Base-by-base conservation (phyloP, 371 early-diverging fungal genomes). In the Circinella umbellata region DNA sequence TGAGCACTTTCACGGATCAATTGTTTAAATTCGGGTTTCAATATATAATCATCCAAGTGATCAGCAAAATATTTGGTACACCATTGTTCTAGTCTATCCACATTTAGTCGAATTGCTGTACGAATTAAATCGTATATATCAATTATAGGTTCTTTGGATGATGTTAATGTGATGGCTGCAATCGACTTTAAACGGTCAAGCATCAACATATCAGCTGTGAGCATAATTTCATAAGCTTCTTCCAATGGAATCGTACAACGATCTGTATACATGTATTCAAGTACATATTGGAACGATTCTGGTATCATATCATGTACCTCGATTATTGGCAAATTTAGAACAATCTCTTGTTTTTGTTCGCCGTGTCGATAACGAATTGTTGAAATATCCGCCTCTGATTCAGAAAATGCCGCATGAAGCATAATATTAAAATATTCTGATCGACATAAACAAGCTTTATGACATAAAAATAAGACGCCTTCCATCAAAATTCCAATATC, bases 251-350 rank as follows among this genome's bases (percentile, higher is more conserved):
- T 78, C 5, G 69, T 67, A 34, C 77, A 76, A 18, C 72, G 74
- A 55, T 82, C 82, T 14, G 82, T 82, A 61, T 82, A 82, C 34
- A 82, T 49, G 61, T 70, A 82, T 42, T 82, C 79, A 4, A 77
- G 61, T 4, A 80, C 65, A 57, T 75, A 76, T 18, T 49, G 38
- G 62, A 82, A 80, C 4, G 71, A 57, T 42, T 75, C 75, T 4
- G 80, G 64, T 1, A 72, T 34, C 7, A 74, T 49, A 15, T 72
- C 71, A n/a, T 68, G 69, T 15, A 81, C 55, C 48, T 70, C 73
- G 46, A 82, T 38, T 27, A 76, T 36, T 4, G 78, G 74, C 37
- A 76, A 37, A 3, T 59, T 20, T 14, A 78, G 39, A 4, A 64
- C 62, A 4, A 35, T 35, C 9, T 51, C 39, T 34, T 47, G 38